phyloP scores from a whole-genome alignment of 169 alveolate genomes.

The Theileria parva region DNA sequence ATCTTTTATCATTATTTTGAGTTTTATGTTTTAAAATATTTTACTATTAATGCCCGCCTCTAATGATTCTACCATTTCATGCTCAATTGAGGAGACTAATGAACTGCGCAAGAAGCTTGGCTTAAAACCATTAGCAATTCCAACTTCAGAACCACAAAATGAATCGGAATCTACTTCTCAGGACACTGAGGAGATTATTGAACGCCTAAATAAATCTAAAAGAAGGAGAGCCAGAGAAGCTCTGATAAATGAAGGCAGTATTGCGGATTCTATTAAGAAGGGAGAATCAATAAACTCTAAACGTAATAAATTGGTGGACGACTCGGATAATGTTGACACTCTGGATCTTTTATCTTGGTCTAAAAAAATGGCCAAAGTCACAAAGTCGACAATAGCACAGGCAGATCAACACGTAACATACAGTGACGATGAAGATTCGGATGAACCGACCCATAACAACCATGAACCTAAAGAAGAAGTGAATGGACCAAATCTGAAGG shows the following conservation, averaged over 20 bases:
- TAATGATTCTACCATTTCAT: constrained; percentile 28
- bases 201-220: constrained; percentile 23
- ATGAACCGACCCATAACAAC: constrained; percentile 2
- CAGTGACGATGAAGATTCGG: constrained; percentile 55
- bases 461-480: constrained; percentile 8
- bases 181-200: constrained; percentile 18
- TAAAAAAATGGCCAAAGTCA: constrained; percentile 38
- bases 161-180: constrained; percentile 7
- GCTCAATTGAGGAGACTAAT: constrained; percentile 62
- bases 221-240: constrained; percentile 26
- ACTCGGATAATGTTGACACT: constrained; percentile 19
- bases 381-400: constrained; percentile 8
- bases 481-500: constrained; percentile 39
- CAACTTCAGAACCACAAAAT: constrained; percentile 5
- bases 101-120: constrained; percentile 55
- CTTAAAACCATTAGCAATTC: constrained; percentile 54
- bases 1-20: background rate
- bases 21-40: background rate
- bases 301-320: constrained; percentile 5
- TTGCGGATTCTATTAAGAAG: constrained; percentile 43
- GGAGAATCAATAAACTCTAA: constrained; percentile 14
- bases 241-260: constrained; percentile 52
- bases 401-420: constrained; percentile 34
- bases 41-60: constrained; percentile 3
- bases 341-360: constrained; percentile 58